These are phyloP conservation scores for Botrytis byssoidea DNA, from an alignment of 2,329 filamentous ascomycete species.

Conservation along the genomic window DNA sequence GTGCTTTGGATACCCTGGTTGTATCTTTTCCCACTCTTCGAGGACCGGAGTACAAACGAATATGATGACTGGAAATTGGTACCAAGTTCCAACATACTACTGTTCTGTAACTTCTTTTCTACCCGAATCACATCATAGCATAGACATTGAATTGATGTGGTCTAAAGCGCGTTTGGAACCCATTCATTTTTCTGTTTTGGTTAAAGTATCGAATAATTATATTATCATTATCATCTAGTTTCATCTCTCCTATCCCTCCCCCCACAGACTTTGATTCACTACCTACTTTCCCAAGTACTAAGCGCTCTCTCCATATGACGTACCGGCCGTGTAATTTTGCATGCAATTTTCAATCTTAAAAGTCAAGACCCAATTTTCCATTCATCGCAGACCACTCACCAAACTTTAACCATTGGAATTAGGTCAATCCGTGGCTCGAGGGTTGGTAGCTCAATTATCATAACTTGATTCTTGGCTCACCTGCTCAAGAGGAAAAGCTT, in stretches of 20 bases:
- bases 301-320: slow-evolving; percentile 1
- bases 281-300: background rate
- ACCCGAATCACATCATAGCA: background rate
- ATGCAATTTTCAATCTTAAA: background rate
- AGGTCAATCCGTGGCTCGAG: slow-evolving; percentile 2
- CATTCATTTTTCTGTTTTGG: background rate
- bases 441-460: background rate
- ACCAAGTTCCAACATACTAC: no score
- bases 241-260: background rate
- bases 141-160: background rate
- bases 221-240: background rate
- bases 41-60: slow-evolving; percentile 4
- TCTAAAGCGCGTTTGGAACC: background rate
- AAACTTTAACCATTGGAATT: background rate
- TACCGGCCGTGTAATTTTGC: background rate
- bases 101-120: background rate
- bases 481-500: background rate
- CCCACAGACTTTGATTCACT: background rate
- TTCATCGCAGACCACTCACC: background rate
- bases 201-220: background rate
- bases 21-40: background rate
- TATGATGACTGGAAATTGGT: background rate
- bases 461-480: slow-evolving; percentile 2
- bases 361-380: background rate
- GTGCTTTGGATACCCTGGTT: background rate